Evolutionary conservation across 805 yeast genomes (phyloP).

Genomic region (Candida pseudofarinosa): DNA sequence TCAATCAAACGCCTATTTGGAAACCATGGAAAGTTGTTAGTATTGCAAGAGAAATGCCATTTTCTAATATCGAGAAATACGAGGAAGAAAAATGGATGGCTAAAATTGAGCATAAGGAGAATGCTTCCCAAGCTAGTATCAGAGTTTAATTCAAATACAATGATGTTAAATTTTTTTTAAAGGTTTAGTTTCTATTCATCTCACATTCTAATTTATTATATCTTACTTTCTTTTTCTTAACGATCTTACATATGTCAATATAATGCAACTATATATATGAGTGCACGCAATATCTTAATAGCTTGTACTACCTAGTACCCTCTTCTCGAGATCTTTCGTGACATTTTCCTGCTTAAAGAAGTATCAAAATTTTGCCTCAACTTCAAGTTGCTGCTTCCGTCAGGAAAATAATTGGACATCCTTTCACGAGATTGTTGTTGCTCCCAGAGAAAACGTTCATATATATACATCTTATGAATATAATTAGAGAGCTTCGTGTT

Average conservation of each 20-base stretch:
- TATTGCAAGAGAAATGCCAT: slow-evolving; percentile 24
- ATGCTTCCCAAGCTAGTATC: neutral
- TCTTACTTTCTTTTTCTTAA: too few relatives aligned
- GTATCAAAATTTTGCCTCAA: neutral
- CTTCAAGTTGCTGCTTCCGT: neutral
- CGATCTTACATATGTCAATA: too few relatives aligned
- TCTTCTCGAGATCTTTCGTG: neutral
- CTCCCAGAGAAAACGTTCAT: slow-evolving; percentile 7
- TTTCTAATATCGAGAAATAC: neutral
- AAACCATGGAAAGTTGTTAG: slow-evolving; percentile 30
- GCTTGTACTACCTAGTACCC: neutral
- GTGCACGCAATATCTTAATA: too few relatives aligned
- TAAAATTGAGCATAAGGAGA: neutral
- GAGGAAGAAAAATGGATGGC: neutral
- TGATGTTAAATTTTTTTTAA: too few relatives aligned
- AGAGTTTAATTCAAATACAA: neutral
- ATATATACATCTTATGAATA: slow-evolving; percentile 18
- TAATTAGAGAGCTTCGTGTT: slow-evolving; percentile 23
- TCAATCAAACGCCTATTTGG: slow-evolving; percentile 20
- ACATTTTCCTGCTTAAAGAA: neutral
- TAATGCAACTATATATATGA: too few relatives aligned
- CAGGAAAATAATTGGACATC: neutral
- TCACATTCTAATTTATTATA: too few relatives aligned
- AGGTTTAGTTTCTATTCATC: too few relatives aligned
- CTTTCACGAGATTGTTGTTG: neutral